Percentiles rank a stretch among this genome's conserved stretches.
phyloP scores from a whole-genome alignment of 2,329 filamentous ascomycete species.

The Hypoxylon sp. region DNA sequence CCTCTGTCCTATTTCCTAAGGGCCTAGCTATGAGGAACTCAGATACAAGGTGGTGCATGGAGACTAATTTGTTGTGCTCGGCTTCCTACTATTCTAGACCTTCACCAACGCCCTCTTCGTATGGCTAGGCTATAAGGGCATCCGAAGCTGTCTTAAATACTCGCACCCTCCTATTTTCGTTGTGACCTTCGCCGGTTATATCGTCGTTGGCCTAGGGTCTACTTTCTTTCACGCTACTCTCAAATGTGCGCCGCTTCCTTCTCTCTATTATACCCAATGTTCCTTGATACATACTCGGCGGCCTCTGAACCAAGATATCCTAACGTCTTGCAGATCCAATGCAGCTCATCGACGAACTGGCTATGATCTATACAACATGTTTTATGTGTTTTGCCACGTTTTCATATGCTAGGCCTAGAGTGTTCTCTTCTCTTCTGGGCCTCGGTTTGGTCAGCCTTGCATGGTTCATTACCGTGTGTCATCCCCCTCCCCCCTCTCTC shows the following conservation, averaged over 20 bases:
- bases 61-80: constrained; percentile 33
- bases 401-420: constrained; percentile 67
- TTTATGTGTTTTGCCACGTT: constrained; percentile 73
- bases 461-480: constrained; percentile 76
- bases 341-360: constrained; percentile 67
- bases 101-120: constrained; percentile 86
- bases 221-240: constrained; percentile 65
- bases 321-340: constrained; percentile 57
- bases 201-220: constrained; percentile 63
- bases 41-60: constrained; percentile 10
- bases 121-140: constrained; percentile 77
- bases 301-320: constrained; percentile 1
- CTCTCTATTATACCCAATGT: constrained; percentile 3
- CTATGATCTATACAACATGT: constrained; percentile 68
- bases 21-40: not conserved
- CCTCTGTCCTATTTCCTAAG: not conserved
- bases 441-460: constrained; percentile 63
- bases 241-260: constrained; percentile 63
- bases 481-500: constrained; percentile 2
- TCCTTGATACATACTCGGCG: constrained; percentile 2
- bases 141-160: constrained; percentile 75
- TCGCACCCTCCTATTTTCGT: constrained; percentile 80
- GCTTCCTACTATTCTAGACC: constrained; percentile 61
- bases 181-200: constrained; percentile 65
- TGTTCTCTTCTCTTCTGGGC: constrained; percentile 63